phyloP scores from a whole-genome alignment of 208 protist species.

The Wallacemonas sp. region DNA sequence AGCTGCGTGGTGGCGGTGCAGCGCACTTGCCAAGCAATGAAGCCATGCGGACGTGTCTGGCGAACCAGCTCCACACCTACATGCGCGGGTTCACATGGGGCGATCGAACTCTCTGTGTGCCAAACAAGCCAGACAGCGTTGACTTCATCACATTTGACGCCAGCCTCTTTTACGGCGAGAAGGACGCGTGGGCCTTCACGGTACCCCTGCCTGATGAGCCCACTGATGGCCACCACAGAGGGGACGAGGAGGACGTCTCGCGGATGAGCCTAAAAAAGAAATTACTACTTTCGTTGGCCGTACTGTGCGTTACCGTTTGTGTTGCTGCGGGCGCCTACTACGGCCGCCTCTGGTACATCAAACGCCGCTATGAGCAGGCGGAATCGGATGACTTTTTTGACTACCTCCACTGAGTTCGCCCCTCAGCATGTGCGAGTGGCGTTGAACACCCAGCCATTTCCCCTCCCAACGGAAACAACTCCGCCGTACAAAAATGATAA shows the following conservation, averaged over 20 bases:
- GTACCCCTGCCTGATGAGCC: conserved; percentile 36
- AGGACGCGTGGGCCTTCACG: conserved; percentile 61
- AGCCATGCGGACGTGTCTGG: conserved; percentile 31
- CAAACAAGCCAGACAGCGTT: conserved; percentile 13
- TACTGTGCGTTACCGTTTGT: not conserved
- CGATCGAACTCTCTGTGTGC: conserved; percentile 19
- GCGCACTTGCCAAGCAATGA: conserved; percentile 22
- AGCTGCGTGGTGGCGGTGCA: conserved; percentile 20
- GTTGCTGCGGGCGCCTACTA: conserved; percentile 14
- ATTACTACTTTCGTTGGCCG: no score
- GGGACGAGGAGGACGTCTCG: conserved; percentile 9
- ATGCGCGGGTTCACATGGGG: conserved; percentile 21
- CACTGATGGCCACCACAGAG: not conserved
- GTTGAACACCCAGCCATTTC: no score
- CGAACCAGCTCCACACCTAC: conserved; percentile 34
- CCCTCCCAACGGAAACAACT: not conserved
- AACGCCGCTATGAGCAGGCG: conserved; percentile 21
- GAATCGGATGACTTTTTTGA: conserved; percentile 57
- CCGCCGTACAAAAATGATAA: not conserved
- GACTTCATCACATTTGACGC: conserved; percentile 40
- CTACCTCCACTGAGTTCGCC: conserved; percentile 31
- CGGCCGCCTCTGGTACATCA: conserved; percentile 13
- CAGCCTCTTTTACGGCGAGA: conserved; percentile 31
- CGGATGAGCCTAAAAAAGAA: no score
- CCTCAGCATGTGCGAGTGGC: no score